Percentiles rank a stretch among this genome's conserved stretches.
These are phyloP conservation scores for Colletotrichum nymphaeae DNA, from an alignment of 2,329 filamentous ascomycete species.

Conservation along the genomic window DNA sequence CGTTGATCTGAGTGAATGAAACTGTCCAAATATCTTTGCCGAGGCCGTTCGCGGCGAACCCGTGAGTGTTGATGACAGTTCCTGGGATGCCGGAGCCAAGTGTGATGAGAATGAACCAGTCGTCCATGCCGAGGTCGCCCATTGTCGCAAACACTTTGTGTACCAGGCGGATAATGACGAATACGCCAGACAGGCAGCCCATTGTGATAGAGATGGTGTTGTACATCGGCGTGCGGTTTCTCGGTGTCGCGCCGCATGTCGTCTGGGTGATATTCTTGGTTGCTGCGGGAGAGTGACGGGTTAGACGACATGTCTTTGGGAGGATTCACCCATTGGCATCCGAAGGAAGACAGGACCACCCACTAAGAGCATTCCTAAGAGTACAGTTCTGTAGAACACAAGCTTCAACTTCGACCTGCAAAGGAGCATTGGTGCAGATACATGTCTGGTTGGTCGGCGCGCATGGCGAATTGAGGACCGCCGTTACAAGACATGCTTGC, in stretches of 20 bases:
- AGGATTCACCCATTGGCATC: neutral
- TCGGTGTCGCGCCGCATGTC: conserved; percentile 41
- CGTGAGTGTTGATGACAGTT: conserved; percentile 46
- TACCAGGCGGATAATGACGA: conserved; percentile 54
- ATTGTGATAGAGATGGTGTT: conserved; percentile 47
- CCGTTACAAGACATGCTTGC: conserved; percentile 42
- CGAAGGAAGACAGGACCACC: conserved; percentile 14
- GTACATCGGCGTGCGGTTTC: conserved; percentile 47
- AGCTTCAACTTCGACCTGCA: conserved; percentile 40
- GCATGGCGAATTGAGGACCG: conserved; percentile 42
- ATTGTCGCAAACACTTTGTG: conserved; percentile 49
- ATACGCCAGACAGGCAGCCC: conserved; percentile 49
- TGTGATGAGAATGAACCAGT: conserved; percentile 48
- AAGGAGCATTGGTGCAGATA: conserved; percentile 43
- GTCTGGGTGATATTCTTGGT: conserved; percentile 39
- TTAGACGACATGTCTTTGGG: neutral
- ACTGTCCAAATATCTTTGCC: conserved; percentile 65
- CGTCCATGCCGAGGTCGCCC: conserved; percentile 50
- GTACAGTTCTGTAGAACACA: conserved; percentile 46
- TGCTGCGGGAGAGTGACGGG: conserved; percentile 3
- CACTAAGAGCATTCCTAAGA: conserved; percentile 46
- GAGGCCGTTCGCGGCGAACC: conserved; percentile 53
- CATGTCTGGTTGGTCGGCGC: conserved; percentile 43
- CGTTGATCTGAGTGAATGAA: conserved; percentile 51
- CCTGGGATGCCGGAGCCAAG: conserved; percentile 43